Conservation (phyloP, 371 early-diverging fungal species). For the Amoeboaphelidium protococcarum region DNA sequence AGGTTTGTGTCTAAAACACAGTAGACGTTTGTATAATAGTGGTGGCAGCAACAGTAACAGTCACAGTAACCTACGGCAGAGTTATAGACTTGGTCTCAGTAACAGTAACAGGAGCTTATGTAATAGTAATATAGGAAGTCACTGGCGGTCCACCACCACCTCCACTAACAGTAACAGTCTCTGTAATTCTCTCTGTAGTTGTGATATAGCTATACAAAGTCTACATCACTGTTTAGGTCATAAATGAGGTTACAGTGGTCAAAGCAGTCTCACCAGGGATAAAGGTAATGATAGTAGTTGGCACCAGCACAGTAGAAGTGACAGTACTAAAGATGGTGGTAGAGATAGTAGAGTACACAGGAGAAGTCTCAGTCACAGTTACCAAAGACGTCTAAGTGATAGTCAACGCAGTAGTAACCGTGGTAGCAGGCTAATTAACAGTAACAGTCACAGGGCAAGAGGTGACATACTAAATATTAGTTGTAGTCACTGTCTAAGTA, state of each 20-base stretch:
- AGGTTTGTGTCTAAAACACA: neutral
- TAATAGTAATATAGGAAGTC: neutral
- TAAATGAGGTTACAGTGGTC: neutral
- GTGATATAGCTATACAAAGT: neutral
- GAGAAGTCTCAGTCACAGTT: too few relatives aligned
- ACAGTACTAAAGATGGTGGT: neutral
- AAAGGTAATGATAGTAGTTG: neutral
- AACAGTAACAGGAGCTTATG: neutral
- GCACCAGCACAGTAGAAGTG: neutral
- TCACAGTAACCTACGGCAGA: neutral
- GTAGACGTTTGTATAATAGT: neutral
- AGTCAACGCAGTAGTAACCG: too few relatives aligned
- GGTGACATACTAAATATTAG: too few relatives aligned
- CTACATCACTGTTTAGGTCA: neutral
- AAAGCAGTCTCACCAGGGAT: neutral
- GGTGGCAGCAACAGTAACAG: neutral
- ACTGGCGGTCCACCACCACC: neutral
- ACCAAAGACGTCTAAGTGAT: too few relatives aligned
- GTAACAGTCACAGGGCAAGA: too few relatives aligned
- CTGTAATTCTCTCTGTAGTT: neutral
- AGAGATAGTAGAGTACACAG: too few relatives aligned
- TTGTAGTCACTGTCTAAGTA: too few relatives aligned
- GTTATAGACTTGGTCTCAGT: neutral
- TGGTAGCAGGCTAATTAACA: too few relatives aligned
- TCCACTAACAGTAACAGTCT: neutral